A percentile compares a stretch with the other conserved stretches of the same genome.
Evolutionary conservation across 2,329 filamentous ascomycete species (phyloP).

Genomic region (Cryphonectria parasitica): DNA sequence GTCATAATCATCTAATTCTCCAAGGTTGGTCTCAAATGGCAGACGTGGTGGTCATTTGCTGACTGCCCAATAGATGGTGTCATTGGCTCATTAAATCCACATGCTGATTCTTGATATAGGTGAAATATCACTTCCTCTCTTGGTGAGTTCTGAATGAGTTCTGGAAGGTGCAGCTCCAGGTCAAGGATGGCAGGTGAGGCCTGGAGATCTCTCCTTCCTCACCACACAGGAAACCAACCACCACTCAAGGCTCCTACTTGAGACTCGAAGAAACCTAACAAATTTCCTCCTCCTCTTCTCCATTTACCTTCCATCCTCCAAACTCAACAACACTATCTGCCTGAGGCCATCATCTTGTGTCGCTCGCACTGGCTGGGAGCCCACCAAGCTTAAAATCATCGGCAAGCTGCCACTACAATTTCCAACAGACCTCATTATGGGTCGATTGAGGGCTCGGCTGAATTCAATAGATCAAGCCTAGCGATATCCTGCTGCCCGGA

Average conservation of each 20-base stretch:
- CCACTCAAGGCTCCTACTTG: neutral
- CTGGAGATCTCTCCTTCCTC: neutral
- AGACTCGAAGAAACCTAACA: neutral
- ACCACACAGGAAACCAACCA: too few relatives aligned
- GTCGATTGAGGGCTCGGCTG: neutral
- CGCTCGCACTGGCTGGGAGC: neutral
- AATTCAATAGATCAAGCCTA: neutral
- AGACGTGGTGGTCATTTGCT: neutral
- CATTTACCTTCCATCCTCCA: neutral
- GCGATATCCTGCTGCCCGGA: neutral
- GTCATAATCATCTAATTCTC: too few relatives aligned
- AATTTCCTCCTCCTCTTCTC: neutral
- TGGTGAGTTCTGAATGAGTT: neutral
- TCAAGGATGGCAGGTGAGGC: neutral
- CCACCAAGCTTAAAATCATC: neutral
- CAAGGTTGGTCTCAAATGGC: too few relatives aligned
- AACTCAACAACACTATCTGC: neutral
- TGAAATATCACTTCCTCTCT: neutral
- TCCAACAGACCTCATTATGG: constrained; percentile 10
- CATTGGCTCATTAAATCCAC: neutral
- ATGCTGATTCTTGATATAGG: neutral
- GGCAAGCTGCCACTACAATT: neutral
- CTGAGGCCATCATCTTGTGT: neutral
- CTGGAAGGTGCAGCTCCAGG: neutral
- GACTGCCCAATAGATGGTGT: too few relatives aligned